Percentiles rank a stretch among this genome's conserved stretches.
phyloP scores from a whole-genome alignment of 257 asterid genomes.

The Mitragyna speciosa region DNA sequence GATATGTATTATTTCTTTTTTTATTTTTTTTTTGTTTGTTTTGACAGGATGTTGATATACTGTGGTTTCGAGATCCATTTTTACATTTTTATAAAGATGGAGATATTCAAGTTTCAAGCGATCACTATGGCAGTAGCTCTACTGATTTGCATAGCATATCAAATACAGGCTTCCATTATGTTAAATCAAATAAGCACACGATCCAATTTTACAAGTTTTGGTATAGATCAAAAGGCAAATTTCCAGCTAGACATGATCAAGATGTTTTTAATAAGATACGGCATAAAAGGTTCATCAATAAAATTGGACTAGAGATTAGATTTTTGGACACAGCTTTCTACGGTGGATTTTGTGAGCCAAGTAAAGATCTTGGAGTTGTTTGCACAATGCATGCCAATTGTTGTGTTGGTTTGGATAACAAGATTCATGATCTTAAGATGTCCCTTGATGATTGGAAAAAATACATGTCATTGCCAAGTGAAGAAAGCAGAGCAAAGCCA shows the following conservation, averaged over 20 bases:
- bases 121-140: conserved; percentile 27
- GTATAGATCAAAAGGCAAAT: no score
- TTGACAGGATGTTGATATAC: conserved; percentile 57
- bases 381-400: conserved; percentile 76
- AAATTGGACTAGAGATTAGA: conserved; percentile 45
- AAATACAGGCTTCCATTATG: conserved; percentile 54
- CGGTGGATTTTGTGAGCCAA: conserved; percentile 60
- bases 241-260: conserved; percentile 47
- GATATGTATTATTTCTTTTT: no score
- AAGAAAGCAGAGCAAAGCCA: not conserved
- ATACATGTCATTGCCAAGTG: conserved; percentile 26
- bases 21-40: no score
- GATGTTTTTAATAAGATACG: conserved; percentile 52
- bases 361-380: conserved; percentile 44
- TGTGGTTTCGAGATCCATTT: conserved; percentile 71
- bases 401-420: conserved; percentile 54
- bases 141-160: conserved; percentile 36
- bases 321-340: conserved; percentile 46
- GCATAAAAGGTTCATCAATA: conserved; percentile 24
- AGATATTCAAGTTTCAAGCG: conserved; percentile 53
- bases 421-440: no score
- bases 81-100: conserved; percentile 39
- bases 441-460: no score
- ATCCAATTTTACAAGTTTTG: conserved; percentile 54
- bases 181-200: conserved; percentile 37